phyloP scores from a whole-genome alignment of 75 land plant genomes.

The Pinus taeda region DNA sequence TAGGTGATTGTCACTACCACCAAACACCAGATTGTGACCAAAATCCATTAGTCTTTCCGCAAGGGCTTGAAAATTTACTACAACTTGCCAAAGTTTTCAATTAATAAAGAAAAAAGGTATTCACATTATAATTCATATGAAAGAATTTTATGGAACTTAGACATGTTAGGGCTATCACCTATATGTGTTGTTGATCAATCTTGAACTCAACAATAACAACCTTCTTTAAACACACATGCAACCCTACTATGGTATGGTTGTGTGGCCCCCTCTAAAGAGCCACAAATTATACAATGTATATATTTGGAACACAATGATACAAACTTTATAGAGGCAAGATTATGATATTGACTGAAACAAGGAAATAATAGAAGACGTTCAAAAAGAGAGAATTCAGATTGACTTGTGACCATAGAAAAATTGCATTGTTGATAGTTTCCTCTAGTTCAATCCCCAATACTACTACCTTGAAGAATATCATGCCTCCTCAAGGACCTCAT shows the following conservation, averaged over 20 bases:
- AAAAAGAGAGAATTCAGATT: neutral
- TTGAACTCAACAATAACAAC: constrained; percentile 72
- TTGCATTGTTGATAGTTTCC: constrained; percentile 82
- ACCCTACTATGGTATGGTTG: constrained; percentile 79
- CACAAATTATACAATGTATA: too few species aligned
- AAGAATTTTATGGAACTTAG: too few species aligned
- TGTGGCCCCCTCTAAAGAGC: constrained; percentile 69
- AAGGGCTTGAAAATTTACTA: constrained; percentile 78
- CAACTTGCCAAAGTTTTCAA: constrained; percentile 33
- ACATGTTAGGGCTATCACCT: too few species aligned
- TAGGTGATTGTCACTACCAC: constrained; percentile 92
- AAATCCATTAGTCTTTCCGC: constrained; percentile 57
- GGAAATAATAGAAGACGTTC: too few species aligned
- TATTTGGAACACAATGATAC: too few species aligned
- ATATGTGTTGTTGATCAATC: constrained; percentile 71
- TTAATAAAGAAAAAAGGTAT: neutral
- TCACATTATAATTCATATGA: too few species aligned
- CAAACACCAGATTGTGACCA: constrained; percentile 82
- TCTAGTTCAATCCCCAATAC: constrained; percentile 74
- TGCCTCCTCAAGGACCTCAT: constrained; percentile 89
- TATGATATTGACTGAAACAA: too few species aligned
- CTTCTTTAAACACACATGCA: constrained; percentile 48
- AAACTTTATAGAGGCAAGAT: too few species aligned
- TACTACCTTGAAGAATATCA: constrained; percentile 85
- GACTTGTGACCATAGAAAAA: constrained; percentile 92